Evolutionary conservation across 345 rosid species (phyloP).

Genomic region (Nephelium lappaceum): DNA sequence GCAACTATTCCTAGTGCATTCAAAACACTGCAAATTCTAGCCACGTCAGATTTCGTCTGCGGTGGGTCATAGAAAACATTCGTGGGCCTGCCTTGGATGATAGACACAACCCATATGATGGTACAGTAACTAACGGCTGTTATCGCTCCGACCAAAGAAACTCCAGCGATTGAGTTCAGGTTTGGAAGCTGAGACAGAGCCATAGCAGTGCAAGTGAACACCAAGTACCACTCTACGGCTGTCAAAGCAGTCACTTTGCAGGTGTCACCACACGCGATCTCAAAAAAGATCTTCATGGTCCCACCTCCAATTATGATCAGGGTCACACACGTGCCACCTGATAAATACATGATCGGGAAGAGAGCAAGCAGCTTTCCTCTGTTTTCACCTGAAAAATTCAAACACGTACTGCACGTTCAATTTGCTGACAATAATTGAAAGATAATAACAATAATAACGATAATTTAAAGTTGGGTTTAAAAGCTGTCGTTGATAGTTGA

Average conservation of each 20-base stretch:
- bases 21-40: conserved; percentile 28
- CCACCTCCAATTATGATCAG: conserved; percentile 59
- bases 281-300: conserved; percentile 46
- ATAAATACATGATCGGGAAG: conserved; percentile 61
- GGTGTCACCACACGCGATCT: conserved; percentile 37
- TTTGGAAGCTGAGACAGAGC: conserved; percentile 63
- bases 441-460: no score
- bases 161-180: conserved; percentile 64
- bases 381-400: conserved; percentile 48
- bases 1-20: conserved; percentile 58
- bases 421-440: neutral
- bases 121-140: conserved; percentile 60
- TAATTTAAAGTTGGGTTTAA: neutral
- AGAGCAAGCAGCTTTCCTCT: conserved; percentile 53
- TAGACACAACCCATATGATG: conserved; percentile 46
- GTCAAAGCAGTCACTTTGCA: conserved; percentile 32
- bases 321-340: conserved; percentile 62
- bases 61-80: conserved; percentile 36
- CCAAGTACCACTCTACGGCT: conserved; percentile 46
- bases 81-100: conserved; percentile 26
- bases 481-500: neutral
- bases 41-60: conserved; percentile 24
- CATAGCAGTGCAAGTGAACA: conserved; percentile 49
- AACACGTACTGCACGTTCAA: neutral
- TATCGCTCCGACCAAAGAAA: conserved; percentile 59